phyloP scores from a whole-genome alignment of 768 basidiomycete genomes.

The Cystobasidium onofrii region DNA sequence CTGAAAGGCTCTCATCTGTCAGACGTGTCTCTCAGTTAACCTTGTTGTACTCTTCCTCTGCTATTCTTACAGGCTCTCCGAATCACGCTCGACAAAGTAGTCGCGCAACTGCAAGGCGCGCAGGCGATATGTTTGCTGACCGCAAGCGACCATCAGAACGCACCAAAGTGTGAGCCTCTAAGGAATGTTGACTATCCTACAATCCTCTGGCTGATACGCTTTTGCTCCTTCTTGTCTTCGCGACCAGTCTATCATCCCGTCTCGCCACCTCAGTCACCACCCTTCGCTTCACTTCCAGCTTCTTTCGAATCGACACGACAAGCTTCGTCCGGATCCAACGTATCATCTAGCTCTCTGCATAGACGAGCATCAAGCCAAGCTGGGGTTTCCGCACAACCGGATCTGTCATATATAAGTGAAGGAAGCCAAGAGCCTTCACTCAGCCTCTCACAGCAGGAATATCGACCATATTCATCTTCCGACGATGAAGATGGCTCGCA shows the following conservation, averaged over 20 bases:
- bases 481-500: background rate
- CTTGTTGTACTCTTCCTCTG: background rate
- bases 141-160: conserved; percentile 2
- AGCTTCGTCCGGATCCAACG: background rate
- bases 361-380: background rate
- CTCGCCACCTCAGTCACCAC: conserved; percentile 21
- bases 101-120: conserved; percentile 18
- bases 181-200: background rate
- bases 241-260: background rate
- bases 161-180: background rate
- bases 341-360: background rate
- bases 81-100: conserved; percentile 11
- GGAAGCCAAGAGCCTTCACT: conserved; percentile 16
- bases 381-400: conserved; percentile 24
- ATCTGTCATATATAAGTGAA: conserved; percentile 31
- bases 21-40: background rate
- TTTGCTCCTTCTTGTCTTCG: background rate
- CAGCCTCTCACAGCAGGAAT: conserved; percentile 8
- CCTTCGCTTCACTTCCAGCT: background rate
- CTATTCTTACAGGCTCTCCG: background rate
- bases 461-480: conserved; percentile 9
- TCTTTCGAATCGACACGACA: background rate
- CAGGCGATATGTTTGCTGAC: conserved; percentile 13
- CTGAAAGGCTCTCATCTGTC: background rate
- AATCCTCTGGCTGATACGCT: background rate